These are phyloP conservation scores for Eimeria praecox DNA, from an alignment of 169 alveolate species.

Conservation along the genomic window DNA sequence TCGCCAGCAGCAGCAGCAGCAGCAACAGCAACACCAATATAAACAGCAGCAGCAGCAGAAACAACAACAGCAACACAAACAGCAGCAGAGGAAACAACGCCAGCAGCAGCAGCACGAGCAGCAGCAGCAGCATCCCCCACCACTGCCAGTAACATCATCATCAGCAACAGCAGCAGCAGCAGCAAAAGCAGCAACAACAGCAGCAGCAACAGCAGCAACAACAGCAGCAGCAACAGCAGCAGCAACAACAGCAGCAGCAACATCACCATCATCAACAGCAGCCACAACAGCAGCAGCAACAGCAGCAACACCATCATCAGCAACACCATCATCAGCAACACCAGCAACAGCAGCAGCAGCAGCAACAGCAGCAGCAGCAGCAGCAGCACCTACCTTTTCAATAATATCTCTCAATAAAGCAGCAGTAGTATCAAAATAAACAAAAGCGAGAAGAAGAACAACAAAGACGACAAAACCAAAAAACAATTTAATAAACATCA, in stretches of 20 bases:
- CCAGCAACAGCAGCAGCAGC: not conserved
- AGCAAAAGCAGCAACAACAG: not conserved
- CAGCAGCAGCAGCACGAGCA: not conserved
- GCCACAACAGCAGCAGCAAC: conserved; percentile 6
- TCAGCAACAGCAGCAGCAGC: not conserved
- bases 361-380: conserved; percentile 33
- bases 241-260: not conserved
- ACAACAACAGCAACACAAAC: not conserved
- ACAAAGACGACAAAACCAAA: not conserved
- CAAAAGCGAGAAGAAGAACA: not conserved
- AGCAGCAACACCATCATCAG: not conserved
- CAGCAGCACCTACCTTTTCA: not conserved
- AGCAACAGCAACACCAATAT: not conserved
- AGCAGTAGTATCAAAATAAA: not conserved
- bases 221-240: conserved; percentile 2
- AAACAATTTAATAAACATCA: not conserved
- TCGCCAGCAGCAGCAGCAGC: not conserved
- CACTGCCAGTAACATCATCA: not conserved
- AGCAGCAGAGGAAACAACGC: not conserved
- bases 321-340: not conserved
- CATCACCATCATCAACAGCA: not conserved
- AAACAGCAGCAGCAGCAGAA: not conserved
- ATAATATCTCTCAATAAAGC: not conserved
- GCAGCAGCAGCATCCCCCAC: not conserved
- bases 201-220: conserved; percentile 25